Percentiles rank a stretch among this genome's conserved stretches.
Conservation (phyloP, 345 rosid genomes). For the Salix arbutifolia region DNA sequence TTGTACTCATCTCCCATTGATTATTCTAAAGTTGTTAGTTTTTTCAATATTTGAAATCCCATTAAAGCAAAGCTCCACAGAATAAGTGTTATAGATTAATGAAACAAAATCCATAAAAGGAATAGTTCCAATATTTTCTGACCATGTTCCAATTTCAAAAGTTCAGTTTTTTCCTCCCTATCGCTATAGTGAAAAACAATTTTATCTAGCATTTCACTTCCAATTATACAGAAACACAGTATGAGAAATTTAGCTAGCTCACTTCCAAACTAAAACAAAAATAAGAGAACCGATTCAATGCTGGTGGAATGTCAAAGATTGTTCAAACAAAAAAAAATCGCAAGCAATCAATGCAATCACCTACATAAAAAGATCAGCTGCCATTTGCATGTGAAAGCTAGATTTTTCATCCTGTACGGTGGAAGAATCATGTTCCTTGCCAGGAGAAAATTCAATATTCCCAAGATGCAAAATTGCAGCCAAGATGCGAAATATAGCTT, state of each 20-base stretch:
- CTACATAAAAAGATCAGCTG: conserved; percentile 88
- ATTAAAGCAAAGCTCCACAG: not conserved
- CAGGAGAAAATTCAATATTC: conserved; percentile 88
- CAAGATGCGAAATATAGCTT: conserved; percentile 85
- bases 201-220: not conserved
- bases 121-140: not conserved
- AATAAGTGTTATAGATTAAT: not conserved
- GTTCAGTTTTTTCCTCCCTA: not conserved
- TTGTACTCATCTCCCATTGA: too few species aligned
- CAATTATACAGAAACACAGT: not conserved
- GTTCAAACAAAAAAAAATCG: not conserved
- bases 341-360: conserved; percentile 24
- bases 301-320: not conserved
- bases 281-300: not conserved
- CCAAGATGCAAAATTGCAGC: conserved; percentile 97
- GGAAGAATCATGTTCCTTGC: conserved; percentile 94
- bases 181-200: not conserved
- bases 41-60: too few species aligned
- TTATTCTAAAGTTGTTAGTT: too few species aligned
- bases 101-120: not conserved
- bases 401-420: conserved; percentile 74
- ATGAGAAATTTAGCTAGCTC: not conserved
- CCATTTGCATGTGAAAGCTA: conserved; percentile 71
- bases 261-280: not conserved
- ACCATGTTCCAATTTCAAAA: not conserved